phyloP scores from a whole-genome alignment of 345 rosid genomes.

The Toxicodendron radicans region DNA sequence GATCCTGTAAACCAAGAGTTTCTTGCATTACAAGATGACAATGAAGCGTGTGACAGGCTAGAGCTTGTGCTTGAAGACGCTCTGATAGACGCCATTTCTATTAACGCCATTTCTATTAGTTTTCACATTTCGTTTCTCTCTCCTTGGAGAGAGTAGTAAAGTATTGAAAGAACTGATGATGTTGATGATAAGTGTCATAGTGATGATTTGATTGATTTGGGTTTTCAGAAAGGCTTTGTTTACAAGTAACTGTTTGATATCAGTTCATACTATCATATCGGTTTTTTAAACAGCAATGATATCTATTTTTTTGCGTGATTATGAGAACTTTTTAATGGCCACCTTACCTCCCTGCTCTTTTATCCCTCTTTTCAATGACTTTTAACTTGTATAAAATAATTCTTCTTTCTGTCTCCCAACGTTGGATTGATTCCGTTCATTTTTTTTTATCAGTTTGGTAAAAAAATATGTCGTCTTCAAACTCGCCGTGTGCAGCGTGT shows the following conservation, averaged over 20 bases:
- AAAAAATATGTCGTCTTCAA: constrained; percentile 57
- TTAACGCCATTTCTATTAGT: too few relatives aligned
- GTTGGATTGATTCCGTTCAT: too few relatives aligned
- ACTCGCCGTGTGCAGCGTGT: constrained; percentile 83
- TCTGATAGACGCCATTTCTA: neutral
- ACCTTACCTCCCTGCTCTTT: neutral
- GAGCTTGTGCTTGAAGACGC: neutral
- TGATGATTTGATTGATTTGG: neutral
- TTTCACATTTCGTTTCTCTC: neutral
- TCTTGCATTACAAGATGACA: constrained; percentile 21
- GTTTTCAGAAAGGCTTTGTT: neutral
- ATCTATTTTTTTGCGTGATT: neutral
- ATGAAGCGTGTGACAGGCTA: constrained; percentile 5
- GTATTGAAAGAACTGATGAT: too few relatives aligned
- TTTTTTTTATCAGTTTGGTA: neutral
- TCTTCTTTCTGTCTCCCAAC: neutral
- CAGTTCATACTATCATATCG: neutral
- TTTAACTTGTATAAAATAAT: too few relatives aligned
- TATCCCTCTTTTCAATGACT: too few relatives aligned
- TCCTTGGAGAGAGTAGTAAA: too few relatives aligned
- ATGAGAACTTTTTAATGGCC: constrained; percentile 13
- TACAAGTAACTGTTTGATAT: constrained; percentile 15
- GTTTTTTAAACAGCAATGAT: neutral
- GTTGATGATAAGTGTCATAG: neutral
- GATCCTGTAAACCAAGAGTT: constrained; percentile 4